Conservation (phyloP, 345 rosid species). For the Citrus australasica region DNA sequence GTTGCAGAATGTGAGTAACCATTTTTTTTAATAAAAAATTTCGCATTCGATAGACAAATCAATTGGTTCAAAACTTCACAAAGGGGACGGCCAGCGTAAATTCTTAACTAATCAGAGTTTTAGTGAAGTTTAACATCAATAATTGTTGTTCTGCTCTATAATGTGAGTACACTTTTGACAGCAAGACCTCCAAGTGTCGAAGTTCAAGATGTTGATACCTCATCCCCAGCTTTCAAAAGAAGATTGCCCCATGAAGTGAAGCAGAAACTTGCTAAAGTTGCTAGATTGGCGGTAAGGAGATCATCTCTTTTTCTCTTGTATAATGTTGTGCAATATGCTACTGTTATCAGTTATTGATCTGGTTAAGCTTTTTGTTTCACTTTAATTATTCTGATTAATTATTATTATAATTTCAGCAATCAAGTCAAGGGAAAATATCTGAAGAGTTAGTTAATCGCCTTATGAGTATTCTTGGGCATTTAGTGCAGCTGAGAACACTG, state of each 20-base stretch:
- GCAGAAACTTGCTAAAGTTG: slow-evolving; percentile 48
- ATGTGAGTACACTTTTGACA: slow-evolving; percentile 2
- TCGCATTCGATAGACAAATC: no score
- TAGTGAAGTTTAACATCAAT: not conserved
- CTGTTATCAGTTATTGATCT: not conserved
- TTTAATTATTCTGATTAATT: slow-evolving; percentile 1
- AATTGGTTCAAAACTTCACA: no score
- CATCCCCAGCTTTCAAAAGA: slow-evolving; percentile 25
- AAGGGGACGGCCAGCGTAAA: not conserved
- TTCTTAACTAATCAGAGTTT: not conserved
- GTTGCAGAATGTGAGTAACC: slow-evolving; percentile 36
- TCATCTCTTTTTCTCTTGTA: not conserved
- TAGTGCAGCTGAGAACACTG: slow-evolving; percentile 39
- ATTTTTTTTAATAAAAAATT: not conserved
- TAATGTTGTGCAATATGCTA: not conserved
- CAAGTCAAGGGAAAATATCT: slow-evolving; percentile 41
- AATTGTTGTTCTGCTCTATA: not conserved
- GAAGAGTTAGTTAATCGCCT: slow-evolving; percentile 35
- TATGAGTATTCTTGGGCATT: slow-evolving; percentile 39
- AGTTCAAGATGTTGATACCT: slow-evolving; percentile 28
- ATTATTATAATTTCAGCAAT: slow-evolving; percentile 22
- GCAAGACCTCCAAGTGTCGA: slow-evolving; percentile 25
- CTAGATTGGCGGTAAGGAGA: slow-evolving; percentile 30
- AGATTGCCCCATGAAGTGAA: slow-evolving; percentile 38
- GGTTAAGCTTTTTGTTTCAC: not conserved